phyloP scores from a whole-genome alignment of 352 stramenopile species.

The Pilasporangium apinafurcum region DNA sequence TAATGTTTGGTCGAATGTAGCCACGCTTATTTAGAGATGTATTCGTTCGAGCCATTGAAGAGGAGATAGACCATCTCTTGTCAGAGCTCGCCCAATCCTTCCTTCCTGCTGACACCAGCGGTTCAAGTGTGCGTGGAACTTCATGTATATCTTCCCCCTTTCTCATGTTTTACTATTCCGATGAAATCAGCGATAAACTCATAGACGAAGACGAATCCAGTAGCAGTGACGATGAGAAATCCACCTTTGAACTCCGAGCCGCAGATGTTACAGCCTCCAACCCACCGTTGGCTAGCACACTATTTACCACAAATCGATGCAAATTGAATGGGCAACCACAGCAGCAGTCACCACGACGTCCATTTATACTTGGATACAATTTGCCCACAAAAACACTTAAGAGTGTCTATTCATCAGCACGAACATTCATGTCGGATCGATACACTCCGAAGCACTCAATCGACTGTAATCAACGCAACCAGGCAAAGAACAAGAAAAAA shows the following conservation, averaged over 20 bases:
- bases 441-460: too few species aligned
- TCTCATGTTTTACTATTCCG: slow-evolving; percentile 30
- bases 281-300: too few species aligned
- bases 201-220: background rate
- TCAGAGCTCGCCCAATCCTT: slow-evolving; percentile 13
- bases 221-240: background rate
- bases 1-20: slow-evolving; percentile 5
- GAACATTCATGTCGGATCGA: slow-evolving; percentile 8
- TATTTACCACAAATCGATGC: background rate
- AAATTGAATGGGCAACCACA: background rate
- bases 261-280: too few species aligned
- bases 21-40: slow-evolving; percentile 27
- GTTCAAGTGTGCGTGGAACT: background rate
- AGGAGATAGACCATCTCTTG: slow-evolving; percentile 24
- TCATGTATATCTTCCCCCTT: slow-evolving; percentile 5
- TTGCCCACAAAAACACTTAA: slow-evolving; percentile 1
- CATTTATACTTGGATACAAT: background rate
- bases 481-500: slow-evolving; percentile 5
- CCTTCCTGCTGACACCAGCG: background rate
- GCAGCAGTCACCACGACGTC: background rate
- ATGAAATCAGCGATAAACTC: background rate
- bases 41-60: slow-evolving; percentile 25
- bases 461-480: background rate
- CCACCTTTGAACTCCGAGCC: too few species aligned
- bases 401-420: slow-evolving; percentile 7